Evolutionary conservation across 345 rosid genomes (phyloP).

Genomic region (Hibiscus tridactylites): DNA sequence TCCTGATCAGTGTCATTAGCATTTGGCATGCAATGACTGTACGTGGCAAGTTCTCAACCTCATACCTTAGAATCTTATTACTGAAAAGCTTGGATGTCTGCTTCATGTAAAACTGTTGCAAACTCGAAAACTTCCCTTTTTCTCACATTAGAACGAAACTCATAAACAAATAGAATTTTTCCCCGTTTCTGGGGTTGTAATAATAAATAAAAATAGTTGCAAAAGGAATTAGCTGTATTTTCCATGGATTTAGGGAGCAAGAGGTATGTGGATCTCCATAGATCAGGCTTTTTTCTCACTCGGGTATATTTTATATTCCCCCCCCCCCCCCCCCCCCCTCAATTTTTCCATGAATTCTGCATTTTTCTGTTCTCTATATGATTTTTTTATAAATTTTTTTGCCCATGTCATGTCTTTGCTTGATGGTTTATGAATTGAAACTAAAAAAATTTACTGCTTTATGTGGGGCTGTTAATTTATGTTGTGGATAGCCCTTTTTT

Average conservation of each 20-base stretch:
- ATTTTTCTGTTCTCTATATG: background rate
- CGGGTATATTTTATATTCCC: constrained; percentile 4
- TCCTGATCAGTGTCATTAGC: constrained; percentile 4
- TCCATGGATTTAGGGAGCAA: constrained; percentile 25
- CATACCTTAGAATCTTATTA: constrained; percentile 27
- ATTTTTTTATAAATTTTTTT: background rate
- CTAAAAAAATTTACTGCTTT: background rate
- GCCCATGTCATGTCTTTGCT: background rate
- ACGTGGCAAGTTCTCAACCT: constrained; percentile 49
- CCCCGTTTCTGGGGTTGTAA: background rate
- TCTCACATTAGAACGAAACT: background rate
- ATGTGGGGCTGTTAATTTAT: background rate
- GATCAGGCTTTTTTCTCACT: constrained; percentile 5
- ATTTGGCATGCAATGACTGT: constrained; percentile 7
- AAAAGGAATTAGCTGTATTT: constrained; percentile 5
- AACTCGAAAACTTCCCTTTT: constrained; percentile 1
- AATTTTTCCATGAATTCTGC: background rate
- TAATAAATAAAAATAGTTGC: background rate
- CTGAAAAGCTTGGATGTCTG: background rate
- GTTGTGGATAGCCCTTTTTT: background rate
- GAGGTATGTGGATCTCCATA: constrained; percentile 23
- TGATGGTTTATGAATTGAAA: background rate
- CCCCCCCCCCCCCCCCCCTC: too few species aligned
- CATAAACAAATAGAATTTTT: background rate
- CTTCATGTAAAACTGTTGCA: constrained; percentile 10